Conservation (phyloP, 345 rosid genomes). For the Aquilaria sinensis region DNA sequence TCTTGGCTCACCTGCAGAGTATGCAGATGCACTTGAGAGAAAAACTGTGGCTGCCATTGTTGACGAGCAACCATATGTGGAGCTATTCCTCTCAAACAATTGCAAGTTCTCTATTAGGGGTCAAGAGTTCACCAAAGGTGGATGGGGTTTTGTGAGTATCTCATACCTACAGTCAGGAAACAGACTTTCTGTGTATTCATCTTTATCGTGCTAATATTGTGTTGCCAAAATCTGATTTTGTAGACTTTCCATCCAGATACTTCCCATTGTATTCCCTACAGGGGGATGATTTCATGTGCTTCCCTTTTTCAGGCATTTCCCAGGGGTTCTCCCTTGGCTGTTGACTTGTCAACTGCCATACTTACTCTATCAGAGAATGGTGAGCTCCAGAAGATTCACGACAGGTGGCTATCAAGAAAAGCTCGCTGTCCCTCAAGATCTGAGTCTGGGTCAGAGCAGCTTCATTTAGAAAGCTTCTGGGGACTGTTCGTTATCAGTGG, state of each 20-base stretch:
- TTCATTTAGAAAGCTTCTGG: conserved; percentile 68
- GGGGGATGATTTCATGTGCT: background rate
- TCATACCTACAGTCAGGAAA: background rate
- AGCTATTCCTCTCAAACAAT: conserved; percentile 65
- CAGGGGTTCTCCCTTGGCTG: conserved; percentile 76
- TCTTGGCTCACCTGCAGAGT: conserved; percentile 81
- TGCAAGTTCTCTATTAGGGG: conserved; percentile 77
- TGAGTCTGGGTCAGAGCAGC: conserved; percentile 51
- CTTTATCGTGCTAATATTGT: background rate
- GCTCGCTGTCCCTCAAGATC: conserved; percentile 38
- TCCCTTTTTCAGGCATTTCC: conserved; percentile 61
- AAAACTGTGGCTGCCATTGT: conserved; percentile 83
- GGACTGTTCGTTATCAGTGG: conserved; percentile 79
- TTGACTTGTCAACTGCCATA: conserved; percentile 89
- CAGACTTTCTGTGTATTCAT: no score
- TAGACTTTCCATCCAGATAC: no score
- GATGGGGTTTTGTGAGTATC: conserved; percentile 95
- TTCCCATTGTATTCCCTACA: background rate
- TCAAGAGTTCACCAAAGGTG: conserved; percentile 71
- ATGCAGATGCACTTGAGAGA: conserved; percentile 51
- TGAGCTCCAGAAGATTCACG: conserved; percentile 66
- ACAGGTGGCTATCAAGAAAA: conserved; percentile 55
- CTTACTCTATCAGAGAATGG: conserved; percentile 78
- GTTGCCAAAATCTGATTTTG: background rate
- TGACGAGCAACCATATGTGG: conserved; percentile 70